Base-by-base conservation (phyloP, 2,329 filamentous ascomycete genomes). In the Pestalotiopsis sp. region DNA sequence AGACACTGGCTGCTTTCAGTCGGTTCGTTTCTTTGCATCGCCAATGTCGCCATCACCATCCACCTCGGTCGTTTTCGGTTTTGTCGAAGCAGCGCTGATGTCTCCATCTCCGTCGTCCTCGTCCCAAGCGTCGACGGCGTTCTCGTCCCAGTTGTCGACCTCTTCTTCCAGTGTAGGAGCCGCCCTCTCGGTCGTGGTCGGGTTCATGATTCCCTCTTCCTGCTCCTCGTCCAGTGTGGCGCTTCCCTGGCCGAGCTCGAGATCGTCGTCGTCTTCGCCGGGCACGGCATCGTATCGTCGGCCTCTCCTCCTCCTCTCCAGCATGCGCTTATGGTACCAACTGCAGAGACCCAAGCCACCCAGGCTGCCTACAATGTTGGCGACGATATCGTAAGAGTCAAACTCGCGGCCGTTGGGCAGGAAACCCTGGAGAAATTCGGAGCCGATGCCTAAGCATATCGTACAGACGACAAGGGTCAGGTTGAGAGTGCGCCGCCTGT, bases 251-350 rank as follows among this genome's bases (percentile, higher is more conserved):
- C 93, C 94, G 6, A 97, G 86, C 82, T 97, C 95, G 14, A 97
- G 80, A 78, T 97, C 93, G 14, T 80, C 80, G 13, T 86, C 87
- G 14, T 85, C 86, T 64, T 88, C 88, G 36, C 89, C 90, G 0
- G 92, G 88, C 5, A 97, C 87, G 6, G 88, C 86, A 66, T 88
- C 86, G 76, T 97, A 97, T 65, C 88, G 88, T 76, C 92, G 92
- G 67, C 89, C 89, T 76, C 89, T 85, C 70, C 95, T 88, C 78
- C 92, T 93, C 71, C 96, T 88, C 80, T 98, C 95, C 52, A 98
- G 84, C 94, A 98, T 98, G 69, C 96, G 91, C 77, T 93, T 92
- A 82, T 99, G 96, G 79, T 99, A 99, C 92, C 93, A 95, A 68
- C 90, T 91, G 78, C 93, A 97, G 23, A 97, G 79, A 0, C 86